Evolutionary conservation across 2,329 filamentous ascomycete species (phyloP).

Genomic region (Trichophyton equinum): DNA sequence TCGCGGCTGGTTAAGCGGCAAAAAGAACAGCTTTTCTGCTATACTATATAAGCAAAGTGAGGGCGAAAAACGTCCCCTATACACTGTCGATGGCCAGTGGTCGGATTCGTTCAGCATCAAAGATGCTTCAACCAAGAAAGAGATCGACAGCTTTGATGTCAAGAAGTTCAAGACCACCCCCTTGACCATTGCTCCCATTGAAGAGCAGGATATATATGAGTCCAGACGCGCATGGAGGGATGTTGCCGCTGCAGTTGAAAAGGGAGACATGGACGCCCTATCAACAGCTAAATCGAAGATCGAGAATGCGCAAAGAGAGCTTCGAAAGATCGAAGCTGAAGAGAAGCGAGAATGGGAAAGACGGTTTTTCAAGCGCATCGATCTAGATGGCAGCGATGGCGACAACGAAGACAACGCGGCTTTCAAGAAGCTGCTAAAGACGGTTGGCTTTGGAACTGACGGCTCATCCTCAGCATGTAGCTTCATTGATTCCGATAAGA

Average conservation of each 20-base stretch:
- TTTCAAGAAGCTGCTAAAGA: constrained; percentile 33
- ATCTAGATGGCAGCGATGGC: constrained; percentile 17
- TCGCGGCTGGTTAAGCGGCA: constrained; percentile 87
- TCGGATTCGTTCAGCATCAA: constrained; percentile 69
- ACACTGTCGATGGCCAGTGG: constrained; percentile 85
- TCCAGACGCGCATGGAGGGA: constrained; percentile 77
- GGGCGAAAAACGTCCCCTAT: constrained; percentile 56
- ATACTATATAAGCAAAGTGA: constrained; percentile 55
- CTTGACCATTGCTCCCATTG: constrained; percentile 57
- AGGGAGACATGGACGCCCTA: constrained; percentile 72
- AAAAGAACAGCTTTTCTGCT: constrained; percentile 84
- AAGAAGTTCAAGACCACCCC: constrained; percentile 48
- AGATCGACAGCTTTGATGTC: constrained; percentile 50
- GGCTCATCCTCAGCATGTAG: constrained; percentile 7
- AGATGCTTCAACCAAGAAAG: constrained; percentile 44
- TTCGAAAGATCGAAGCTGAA: constrained; percentile 60
- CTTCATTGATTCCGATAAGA: constrained; percentile 49
- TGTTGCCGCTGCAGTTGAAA: constrained; percentile 67
- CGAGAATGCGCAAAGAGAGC: constrained; percentile 72
- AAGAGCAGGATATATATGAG: constrained; percentile 75
- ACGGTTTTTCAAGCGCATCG: constrained; percentile 56
- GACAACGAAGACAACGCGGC: constrained; percentile 21
- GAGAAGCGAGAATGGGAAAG: constrained; percentile 69
- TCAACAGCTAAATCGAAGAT: constrained; percentile 73
- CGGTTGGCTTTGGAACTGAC: constrained; percentile 23